phyloP scores from a whole-genome alignment of 345 rosid genomes.

The Pugionium cornutum region DNA sequence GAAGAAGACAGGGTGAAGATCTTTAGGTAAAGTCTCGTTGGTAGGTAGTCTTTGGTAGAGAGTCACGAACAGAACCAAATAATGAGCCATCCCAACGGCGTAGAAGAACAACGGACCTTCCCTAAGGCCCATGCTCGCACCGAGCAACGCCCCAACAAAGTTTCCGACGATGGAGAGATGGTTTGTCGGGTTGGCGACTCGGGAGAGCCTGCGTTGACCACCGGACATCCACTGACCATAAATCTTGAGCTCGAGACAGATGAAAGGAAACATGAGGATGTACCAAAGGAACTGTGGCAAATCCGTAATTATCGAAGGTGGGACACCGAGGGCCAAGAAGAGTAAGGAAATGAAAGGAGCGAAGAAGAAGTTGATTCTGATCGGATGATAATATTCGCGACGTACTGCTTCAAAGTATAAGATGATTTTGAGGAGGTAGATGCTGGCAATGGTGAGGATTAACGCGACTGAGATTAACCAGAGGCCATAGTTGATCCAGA shows the following conservation, averaged over 20 bases:
- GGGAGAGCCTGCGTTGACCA: conserved; percentile 74
- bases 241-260: conserved; percentile 71
- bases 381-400: conserved; percentile 80
- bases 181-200: conserved; percentile 83
- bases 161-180: conserved; percentile 81
- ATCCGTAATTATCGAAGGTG: conserved; percentile 45
- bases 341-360: conserved; percentile 84
- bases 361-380: conserved; percentile 83
- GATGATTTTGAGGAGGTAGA: conserved; percentile 59
- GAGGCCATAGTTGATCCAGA: conserved; percentile 46
- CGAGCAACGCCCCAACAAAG: conserved; percentile 81
- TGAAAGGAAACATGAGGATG: conserved; percentile 70
- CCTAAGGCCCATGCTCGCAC: conserved; percentile 74
- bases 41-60: conserved; percentile 85
- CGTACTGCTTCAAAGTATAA: conserved; percentile 84
- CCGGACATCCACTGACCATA: conserved; percentile 98
- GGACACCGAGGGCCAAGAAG: conserved; percentile 71
- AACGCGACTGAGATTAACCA: conserved; percentile 67
- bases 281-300: conserved; percentile 65
- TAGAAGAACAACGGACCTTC: conserved; percentile 91
- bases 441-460: conserved; percentile 40
- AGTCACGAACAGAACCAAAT: conserved; percentile 76
- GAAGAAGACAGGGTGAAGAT: conserved; percentile 86
- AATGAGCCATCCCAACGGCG: conserved; percentile 78
- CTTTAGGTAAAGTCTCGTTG: conserved; percentile 74